These are phyloP conservation scores for Papilionanthe hybrid DNA, from an alignment of 116 monocot species.

Conservation along the genomic window DNA sequence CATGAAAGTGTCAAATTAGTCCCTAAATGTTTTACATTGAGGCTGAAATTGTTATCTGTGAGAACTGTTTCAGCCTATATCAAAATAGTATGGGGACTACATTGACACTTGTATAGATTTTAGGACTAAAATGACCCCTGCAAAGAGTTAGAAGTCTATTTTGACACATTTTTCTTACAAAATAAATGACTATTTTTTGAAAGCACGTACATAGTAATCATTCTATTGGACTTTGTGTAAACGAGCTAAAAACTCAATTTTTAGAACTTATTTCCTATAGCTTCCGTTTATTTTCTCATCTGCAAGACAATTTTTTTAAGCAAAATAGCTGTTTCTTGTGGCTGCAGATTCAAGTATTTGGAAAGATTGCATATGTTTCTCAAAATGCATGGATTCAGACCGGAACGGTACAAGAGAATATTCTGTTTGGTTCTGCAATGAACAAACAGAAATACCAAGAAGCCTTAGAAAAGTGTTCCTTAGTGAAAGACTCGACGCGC, in stretches of 20 bases:
- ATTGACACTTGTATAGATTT: too few species aligned
- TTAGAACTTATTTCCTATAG: background rate
- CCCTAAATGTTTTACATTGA: too few species aligned
- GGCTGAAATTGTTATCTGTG: too few species aligned
- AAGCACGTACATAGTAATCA: background rate
- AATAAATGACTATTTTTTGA: too few species aligned
- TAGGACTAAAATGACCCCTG: too few species aligned
- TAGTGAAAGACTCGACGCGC: conserved; percentile 69
- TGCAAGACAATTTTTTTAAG: background rate
- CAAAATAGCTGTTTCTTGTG: conserved; percentile 9
- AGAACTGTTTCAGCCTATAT: too few species aligned
- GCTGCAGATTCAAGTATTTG: conserved; percentile 63
- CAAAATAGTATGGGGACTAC: too few species aligned
- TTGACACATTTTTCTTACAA: too few species aligned
- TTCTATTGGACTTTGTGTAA: background rate
- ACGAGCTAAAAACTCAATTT: background rate
- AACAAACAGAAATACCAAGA: conserved; percentile 60
- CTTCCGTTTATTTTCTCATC: background rate
- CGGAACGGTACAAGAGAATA: conserved; percentile 78
- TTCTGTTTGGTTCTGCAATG: conserved; percentile 74
- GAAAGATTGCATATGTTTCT: conserved; percentile 86
- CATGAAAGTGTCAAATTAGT: too few species aligned
- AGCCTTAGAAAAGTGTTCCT: conserved; percentile 69
- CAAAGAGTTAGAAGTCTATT: too few species aligned
- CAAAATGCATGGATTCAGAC: conserved; percentile 90